phyloP scores from a whole-genome alignment of 1,284 basidiomycete species.

The Microbotryomycetes sp. region DNA sequence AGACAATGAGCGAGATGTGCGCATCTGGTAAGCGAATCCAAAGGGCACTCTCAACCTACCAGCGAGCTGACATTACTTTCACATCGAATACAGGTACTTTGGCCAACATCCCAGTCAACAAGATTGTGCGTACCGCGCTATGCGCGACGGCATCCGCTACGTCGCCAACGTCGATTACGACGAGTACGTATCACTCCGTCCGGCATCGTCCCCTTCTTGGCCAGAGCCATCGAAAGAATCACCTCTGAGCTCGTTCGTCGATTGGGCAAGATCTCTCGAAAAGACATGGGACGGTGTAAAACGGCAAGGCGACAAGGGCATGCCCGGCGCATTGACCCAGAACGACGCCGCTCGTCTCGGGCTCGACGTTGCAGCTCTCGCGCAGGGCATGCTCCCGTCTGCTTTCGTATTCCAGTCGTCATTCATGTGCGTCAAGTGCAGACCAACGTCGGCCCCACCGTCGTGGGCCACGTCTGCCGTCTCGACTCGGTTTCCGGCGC shows the following conservation, averaged over 20 bases:
- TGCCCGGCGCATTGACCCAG: background rate
- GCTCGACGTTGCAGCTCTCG: background rate
- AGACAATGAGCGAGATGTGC: background rate
- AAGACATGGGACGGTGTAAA: background rate
- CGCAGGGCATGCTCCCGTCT: background rate
- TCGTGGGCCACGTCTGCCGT: background rate
- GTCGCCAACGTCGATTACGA: constrained; percentile 3
- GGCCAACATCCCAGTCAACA: constrained; percentile 1
- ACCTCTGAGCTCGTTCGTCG: background rate
- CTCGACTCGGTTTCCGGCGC: background rate
- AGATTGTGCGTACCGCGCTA: constrained; percentile 7
- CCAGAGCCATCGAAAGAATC: background rate
- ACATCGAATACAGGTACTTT: background rate
- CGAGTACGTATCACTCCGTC: constrained; percentile 7
- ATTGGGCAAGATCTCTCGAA: background rate
- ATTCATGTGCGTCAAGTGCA: background rate
- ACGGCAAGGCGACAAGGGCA: background rate
- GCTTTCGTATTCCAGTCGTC: constrained; percentile 2
- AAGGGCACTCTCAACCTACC: too few species aligned
- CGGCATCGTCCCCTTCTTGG: background rate
- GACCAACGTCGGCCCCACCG: background rate
- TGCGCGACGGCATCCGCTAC: background rate
- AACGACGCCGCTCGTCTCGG: background rate
- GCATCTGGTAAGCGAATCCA: constrained; percentile 1
- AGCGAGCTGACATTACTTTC: too few species aligned